phyloP scores from a whole-genome alignment of 2,329 filamentous ascomycete species.

The Seiridium cupressi region DNA sequence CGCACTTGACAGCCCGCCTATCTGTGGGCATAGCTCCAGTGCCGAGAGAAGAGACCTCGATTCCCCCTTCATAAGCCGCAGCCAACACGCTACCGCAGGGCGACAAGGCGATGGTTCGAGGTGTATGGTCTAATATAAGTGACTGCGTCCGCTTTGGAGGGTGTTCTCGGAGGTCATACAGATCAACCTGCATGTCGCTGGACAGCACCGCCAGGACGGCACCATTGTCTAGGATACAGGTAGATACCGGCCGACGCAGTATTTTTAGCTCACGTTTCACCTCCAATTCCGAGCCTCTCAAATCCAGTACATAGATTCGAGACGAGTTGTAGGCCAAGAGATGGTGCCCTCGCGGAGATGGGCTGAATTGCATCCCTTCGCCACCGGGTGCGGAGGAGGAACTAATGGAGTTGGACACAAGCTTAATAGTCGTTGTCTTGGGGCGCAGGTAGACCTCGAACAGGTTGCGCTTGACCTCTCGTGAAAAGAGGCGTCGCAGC shows the following conservation, averaged over 20 bases:
- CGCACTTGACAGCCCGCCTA: slow-evolving; percentile 74
- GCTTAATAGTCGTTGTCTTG: slow-evolving; percentile 67
- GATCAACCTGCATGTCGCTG: slow-evolving; percentile 77
- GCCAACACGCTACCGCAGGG: slow-evolving; percentile 80
- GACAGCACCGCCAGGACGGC: slow-evolving; percentile 76
- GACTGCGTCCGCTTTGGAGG: slow-evolving; percentile 72
- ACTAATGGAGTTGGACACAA: slow-evolving; percentile 81
- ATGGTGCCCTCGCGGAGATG: slow-evolving; percentile 72
- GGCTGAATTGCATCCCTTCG: slow-evolving; percentile 81
- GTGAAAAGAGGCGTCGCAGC: slow-evolving; percentile 65
- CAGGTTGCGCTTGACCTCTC: slow-evolving; percentile 72
- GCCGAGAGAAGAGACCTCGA: slow-evolving; percentile 78
- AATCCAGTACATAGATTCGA: slow-evolving; percentile 75
- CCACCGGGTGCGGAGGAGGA: slow-evolving; percentile 80
- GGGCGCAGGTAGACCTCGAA: slow-evolving; percentile 76
- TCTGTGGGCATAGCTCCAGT: slow-evolving; percentile 63
- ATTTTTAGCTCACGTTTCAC: slow-evolving; percentile 81
- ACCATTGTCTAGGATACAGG: slow-evolving; percentile 78
- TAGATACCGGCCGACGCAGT: slow-evolving; percentile 69
- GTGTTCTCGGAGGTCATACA: slow-evolving; percentile 69
- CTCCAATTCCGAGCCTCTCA: slow-evolving; percentile 55
- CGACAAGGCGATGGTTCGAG: slow-evolving; percentile 75
- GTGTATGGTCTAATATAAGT: slow-evolving; percentile 74
- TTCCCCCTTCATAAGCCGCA: slow-evolving; percentile 82
- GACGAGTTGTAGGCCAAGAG: slow-evolving; percentile 83